Conservation (phyloP, 805 yeast genomes). For the Kazachstania bromeliacearum region DNA sequence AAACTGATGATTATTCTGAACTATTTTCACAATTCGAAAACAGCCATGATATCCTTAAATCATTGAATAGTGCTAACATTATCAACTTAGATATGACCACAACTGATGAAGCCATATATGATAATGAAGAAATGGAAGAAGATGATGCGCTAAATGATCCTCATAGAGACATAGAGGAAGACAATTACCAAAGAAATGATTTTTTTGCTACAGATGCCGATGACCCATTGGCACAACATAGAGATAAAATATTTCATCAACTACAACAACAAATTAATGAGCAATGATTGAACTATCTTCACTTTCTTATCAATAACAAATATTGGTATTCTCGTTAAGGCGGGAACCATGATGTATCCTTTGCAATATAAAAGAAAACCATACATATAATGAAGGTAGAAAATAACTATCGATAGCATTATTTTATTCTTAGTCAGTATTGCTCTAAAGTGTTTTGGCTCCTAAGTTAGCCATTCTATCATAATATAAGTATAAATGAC, state of each 20-base stretch:
- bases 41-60: conserved; percentile 16
- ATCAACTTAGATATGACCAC: conserved; percentile 26
- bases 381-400: too few relatives aligned
- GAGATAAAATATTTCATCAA: conserved; percentile 53
- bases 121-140: conserved; percentile 72
- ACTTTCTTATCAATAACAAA: too few relatives aligned
- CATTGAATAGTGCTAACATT: conserved; percentile 20
- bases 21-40: conserved; percentile 18
- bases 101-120: conserved; percentile 8
- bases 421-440: too few relatives aligned
- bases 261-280: conserved; percentile 45
- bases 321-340: too few relatives aligned
- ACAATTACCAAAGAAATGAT: conserved; percentile 35
- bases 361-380: too few relatives aligned
- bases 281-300: too few relatives aligned
- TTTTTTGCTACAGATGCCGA: conserved; percentile 50
- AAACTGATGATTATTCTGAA: conserved; percentile 11
- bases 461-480: too few relatives aligned
- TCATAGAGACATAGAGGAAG: conserved; percentile 48
- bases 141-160: conserved; percentile 32
- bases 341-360: too few relatives aligned
- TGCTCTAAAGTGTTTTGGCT: too few relatives aligned
- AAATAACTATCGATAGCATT: too few relatives aligned
- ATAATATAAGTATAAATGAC: neutral
- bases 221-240: conserved; percentile 52